Conservation (phyloP, 2,329 filamentous ascomycete genomes). For the Penicillium nordicum region DNA sequence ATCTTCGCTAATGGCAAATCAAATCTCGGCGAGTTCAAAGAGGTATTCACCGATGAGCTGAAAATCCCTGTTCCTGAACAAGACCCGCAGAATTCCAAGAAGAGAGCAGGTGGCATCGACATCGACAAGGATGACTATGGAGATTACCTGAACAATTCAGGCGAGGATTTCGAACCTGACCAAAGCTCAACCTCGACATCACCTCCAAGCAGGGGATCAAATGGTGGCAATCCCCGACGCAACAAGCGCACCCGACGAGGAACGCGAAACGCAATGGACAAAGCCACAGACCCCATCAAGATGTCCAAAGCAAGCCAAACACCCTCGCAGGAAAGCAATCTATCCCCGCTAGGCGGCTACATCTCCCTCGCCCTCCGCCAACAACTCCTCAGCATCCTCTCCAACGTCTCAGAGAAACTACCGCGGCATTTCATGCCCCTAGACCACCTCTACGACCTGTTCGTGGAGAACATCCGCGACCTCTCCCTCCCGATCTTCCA, state of each 20-base stretch:
- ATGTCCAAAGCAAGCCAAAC: constrained; percentile 10
- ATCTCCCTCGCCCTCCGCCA: constrained; percentile 44
- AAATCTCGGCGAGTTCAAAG: constrained; percentile 41
- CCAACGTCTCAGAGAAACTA: constrained; percentile 35
- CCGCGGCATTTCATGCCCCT: constrained; percentile 36
- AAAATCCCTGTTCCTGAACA: constrained; percentile 32
- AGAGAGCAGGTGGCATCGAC: constrained; percentile 42
- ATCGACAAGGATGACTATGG: constrained; percentile 47
- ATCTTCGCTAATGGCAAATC: constrained; percentile 47
- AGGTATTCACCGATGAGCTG: constrained; percentile 47
- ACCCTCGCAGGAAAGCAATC: constrained; percentile 9
- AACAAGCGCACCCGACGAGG: constrained; percentile 35
- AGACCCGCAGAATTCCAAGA: constrained; percentile 30
- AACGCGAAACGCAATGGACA: constrained; percentile 17
- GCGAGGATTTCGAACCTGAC: constrained; percentile 31
- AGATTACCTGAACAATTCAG: constrained; percentile 44
- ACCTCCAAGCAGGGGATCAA: constrained; percentile 6
- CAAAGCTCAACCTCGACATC: not conserved
- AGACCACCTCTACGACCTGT: constrained; percentile 43
- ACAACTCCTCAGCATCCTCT: constrained; percentile 45
- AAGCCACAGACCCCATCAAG: constrained; percentile 3
- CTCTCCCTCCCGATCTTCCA: constrained; percentile 47
- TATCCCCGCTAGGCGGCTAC: constrained; percentile 37
- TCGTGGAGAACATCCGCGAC: constrained; percentile 47
- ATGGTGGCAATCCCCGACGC: constrained; percentile 21